These are phyloP conservation scores for Rhynchospora pubera DNA, from an alignment of 176 grass and related monocot genomes.

Conservation along the genomic window DNA sequence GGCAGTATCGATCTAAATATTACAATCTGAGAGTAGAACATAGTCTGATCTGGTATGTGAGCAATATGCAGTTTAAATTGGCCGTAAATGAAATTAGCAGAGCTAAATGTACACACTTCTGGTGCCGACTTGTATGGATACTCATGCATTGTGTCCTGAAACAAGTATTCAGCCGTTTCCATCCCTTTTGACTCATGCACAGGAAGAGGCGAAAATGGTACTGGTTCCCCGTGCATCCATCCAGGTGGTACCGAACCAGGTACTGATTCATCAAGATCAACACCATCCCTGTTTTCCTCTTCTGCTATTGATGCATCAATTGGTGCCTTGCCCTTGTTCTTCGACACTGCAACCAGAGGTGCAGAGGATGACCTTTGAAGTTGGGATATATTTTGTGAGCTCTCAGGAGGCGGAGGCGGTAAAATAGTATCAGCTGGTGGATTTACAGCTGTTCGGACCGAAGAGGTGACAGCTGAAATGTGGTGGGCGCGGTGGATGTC, in stretches of 20 bases:
- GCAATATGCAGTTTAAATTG: not conserved
- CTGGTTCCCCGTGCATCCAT: not conserved
- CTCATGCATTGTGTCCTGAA: conserved; percentile 19
- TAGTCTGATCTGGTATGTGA: not conserved
- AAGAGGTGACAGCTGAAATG: not conserved
- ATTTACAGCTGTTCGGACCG: not conserved
- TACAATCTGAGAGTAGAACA: not conserved
- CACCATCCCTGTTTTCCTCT: conserved; percentile 24
- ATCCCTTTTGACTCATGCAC: not conserved
- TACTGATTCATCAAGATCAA: not conserved
- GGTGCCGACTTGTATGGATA: not conserved
- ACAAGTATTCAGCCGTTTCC: conserved; percentile 6
- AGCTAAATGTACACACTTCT: conserved; percentile 7
- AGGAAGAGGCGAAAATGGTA: conserved; percentile 13
- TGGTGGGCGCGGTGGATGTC: not conserved
- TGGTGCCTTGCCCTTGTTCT: conserved; percentile 34
- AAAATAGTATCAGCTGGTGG: conserved; percentile 8
- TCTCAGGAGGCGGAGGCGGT: conserved; percentile 23
- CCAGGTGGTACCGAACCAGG: not conserved
- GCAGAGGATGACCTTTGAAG: conserved; percentile 16
- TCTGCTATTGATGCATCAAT: conserved; percentile 18
- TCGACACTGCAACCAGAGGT: conserved; percentile 28
- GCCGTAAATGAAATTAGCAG: not conserved
- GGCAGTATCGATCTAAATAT: not conserved
- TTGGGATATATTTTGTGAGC: conserved; percentile 26